Percentiles rank a stretch among this genome's conserved stretches.
phyloP scores from a whole-genome alignment of 371 early-diverging fungal genomes.

The Mortierella sp. region DNA sequence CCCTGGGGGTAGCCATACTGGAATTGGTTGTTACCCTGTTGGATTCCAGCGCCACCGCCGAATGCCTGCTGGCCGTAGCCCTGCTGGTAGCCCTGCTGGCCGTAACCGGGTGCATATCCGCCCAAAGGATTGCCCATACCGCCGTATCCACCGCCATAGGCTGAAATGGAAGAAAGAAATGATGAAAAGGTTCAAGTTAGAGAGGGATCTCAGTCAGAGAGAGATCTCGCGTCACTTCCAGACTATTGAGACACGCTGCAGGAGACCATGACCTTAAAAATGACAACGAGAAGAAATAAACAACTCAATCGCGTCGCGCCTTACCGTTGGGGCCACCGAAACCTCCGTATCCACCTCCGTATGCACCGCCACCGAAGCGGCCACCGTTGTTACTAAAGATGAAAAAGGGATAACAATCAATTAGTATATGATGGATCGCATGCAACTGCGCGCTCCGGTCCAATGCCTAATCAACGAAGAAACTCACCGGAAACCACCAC shows the following conservation, averaged over 20 bases:
- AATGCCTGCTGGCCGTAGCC: slow-evolving; percentile 46
- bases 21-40: slow-evolving; percentile 48
- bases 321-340: slow-evolving; percentile 52
- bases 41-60: slow-evolving; percentile 39
- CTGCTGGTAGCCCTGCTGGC: slow-evolving; percentile 51
- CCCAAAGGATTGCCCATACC: slow-evolving; percentile 48
- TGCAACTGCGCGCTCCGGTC: not conserved
- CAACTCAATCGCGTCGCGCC: too few relatives aligned
- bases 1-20: slow-evolving; percentile 46
- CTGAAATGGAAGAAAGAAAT: slow-evolving; percentile 7
- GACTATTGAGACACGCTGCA: not conserved
- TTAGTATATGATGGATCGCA: not conserved
- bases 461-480: not conserved
- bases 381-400: slow-evolving; percentile 27
- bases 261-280: not conserved
- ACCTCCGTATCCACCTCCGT: slow-evolving; percentile 46
- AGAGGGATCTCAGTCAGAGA: slow-evolving; percentile 1
- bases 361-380: slow-evolving; percentile 44
- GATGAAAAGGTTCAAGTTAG: not conserved
- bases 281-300: not conserved
- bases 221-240: slow-evolving; percentile 6
- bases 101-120: slow-evolving; percentile 31
- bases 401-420: not conserved
- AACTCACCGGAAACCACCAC: slow-evolving; percentile 41
- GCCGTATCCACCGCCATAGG: slow-evolving; percentile 53